Base-by-base conservation (phyloP, 192 early-diverging fungal species). In the Entomortierella beljakovae region DNA sequence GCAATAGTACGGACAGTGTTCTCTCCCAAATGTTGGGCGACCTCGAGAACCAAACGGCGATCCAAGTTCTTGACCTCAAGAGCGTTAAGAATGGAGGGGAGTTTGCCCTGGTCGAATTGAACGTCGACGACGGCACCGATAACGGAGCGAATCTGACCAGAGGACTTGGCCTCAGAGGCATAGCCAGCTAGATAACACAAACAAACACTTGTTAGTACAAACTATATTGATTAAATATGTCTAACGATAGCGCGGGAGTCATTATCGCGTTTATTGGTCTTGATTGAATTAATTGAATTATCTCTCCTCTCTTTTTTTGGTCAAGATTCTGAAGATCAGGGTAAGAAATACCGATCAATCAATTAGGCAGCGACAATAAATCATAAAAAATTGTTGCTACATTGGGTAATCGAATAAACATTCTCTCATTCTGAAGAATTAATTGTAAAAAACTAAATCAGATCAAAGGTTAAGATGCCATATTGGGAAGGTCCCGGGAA, bases 111-210 rank as follows among this genome's bases (percentile, higher is more conserved):
- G 71, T 94, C 94, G 85, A 97, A 97, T 84, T 96, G 96, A 65
- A 98, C 97, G 70, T 98, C 97, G 77, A 98, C 97, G 84, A 98
- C 97, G 87, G 97, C 95, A 90, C 97, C 97, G 86, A 98, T 98
- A 68, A 98, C 95, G 73, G 91, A 88, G 68, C 95, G 94, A 86
- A 98, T 89, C 83, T 92, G 82, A 80, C 97, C 97, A 46, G 84
- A 62, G 54, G 85, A 82, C 46, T 81, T 80, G 51, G 87, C 71
- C 57, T 87, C 90, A 57, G 92, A 85, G 50, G 90, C 92, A 76
- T 90, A 90, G 84, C 75, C 75, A 70, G 74, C 74, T 77, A 77
- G 57, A 42, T 46, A 43, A 50, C 32, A 10, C 3, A 34, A 40
- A 32, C 29, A 15, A 16, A 48, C 6, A 18, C 20, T n/a, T 32